Evolutionary conservation across 371 early-diverging fungal genomes (phyloP), one percentile per base, ranked within the genome.

Genomic region (Gilbertella persicaria): DNA sequence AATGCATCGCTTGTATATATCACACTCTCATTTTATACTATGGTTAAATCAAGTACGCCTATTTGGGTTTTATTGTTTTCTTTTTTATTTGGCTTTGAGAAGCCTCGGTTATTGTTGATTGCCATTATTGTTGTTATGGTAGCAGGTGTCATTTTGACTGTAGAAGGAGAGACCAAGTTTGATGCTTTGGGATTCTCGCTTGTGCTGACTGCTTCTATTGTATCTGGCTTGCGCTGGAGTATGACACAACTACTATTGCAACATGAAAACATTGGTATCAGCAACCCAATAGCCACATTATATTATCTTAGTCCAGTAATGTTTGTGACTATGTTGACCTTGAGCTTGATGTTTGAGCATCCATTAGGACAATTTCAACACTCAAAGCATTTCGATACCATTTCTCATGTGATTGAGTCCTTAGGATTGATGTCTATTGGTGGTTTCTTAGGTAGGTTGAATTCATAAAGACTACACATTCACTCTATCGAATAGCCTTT

Each of bases 1-100:
- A 94, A 93, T 68, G 78, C 88, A 9, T 84, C 89, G 30, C 79
- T 95, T 46, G 83, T 87, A 67, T 80, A 75, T 39, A 90, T 95
- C 36, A 86, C 94, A 3, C 83, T 96, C 28, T 84, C 93, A 10
- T 94, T 95, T 59, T 94, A 94, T 73, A 96, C 95, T 29, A 92
- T 95, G 90, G 82, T 95, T 54, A 96, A 96, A 66, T 91, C 91
- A 33, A 87, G 88, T 25, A 83, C 88, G 6, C 91, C 92, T 12
- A 87, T 92, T 10, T 96, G 90, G 78, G 92, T 94, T 5, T 73
- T 96, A 13, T 33, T 93, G 5, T 95, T 95, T 68, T 91, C 97
- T 6, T 92, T 94, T 55, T 55, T 91, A 5, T 93, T 96, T 66
- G 73, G 87, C 3, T 83, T 96, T 44, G 97, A 96, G 60, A 77